Evolutionary conservation across 176 grass and related monocot genomes (phyloP), one percentile per base, ranked within the genome.

Genomic region (Elaeis guineensis): DNA sequence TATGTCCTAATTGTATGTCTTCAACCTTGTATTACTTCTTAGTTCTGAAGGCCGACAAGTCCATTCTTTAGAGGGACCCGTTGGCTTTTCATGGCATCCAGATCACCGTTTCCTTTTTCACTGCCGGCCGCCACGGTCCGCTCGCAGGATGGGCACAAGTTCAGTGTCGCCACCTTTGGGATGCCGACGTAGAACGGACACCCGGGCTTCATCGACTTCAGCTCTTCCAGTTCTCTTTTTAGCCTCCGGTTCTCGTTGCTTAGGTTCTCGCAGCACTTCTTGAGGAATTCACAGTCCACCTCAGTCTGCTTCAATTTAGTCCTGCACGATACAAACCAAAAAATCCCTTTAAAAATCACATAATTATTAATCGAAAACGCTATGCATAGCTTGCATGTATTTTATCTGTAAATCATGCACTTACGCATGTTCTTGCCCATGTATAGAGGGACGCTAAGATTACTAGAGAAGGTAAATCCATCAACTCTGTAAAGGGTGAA

Each of bases 251-350:
- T 68, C 52, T 68, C 52, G 16, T 55, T 52, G 52, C 52, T 55
- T 17, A 68, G 65, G 17, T 17, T 68, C 52, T 68, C 52, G 11
- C 52, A 39, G 16, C 28, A 55, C 52, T 48, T 68, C 28, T 48
- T 57, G 8, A 68, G 29, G 6, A 19, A 39, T 5, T 57, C 29
- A 16, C 17, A 48, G 3, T 68, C 52, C 26, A 21, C 52, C 28
- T 68, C 65, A 11, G 51, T 68, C 53, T 68, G 52, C 51, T 68
- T 68, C 65, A 48, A 21, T 28, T 68, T 68, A 11, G 18, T 68
- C 65, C 65, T 68, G 26, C 65, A 55, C 2, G 19, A 39, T 9
- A 44, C 35, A 9, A 12, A 44, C 35, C 35, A 44, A 12, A 12
- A n/a, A n/a, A n/a, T n/a, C 8, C 35, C 14, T 9, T 44, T 12